Conservation (phyloP, 2,329 filamentous ascomycete genomes). For the Cladophialophora bantiana region DNA sequence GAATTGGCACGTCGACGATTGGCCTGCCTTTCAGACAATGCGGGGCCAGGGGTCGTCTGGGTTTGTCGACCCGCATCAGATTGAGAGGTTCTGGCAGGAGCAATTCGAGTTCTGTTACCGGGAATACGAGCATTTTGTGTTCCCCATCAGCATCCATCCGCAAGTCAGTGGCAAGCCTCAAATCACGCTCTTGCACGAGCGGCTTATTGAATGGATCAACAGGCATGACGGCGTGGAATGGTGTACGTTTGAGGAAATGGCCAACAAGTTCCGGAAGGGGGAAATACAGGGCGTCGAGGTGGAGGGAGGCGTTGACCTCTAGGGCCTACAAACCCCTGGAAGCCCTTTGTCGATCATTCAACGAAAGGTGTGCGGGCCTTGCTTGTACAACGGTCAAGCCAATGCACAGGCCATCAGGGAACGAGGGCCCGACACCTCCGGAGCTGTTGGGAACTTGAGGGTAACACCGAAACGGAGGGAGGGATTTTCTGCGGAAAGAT, state of each 20-base stretch:
- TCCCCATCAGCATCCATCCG: constrained; percentile 57
- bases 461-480: neutral
- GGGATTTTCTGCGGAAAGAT: constrained; percentile 7
- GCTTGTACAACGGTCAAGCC: neutral
- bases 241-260: constrained; percentile 69
- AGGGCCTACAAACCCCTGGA: neutral
- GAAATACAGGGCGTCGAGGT: constrained; percentile 48
- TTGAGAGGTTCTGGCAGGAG: constrained; percentile 56
- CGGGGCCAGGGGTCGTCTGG: constrained; percentile 40
- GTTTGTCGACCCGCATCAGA: constrained; percentile 46
- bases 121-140: constrained; percentile 56
- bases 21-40: constrained; percentile 52
- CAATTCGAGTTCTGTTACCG: constrained; percentile 56
- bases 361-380: neutral
- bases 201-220: constrained; percentile 56
- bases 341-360: constrained; percentile 1
- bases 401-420: neutral
- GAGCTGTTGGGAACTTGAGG: neutral
- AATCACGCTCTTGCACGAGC: constrained; percentile 56
- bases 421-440: neutral
- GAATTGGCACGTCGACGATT: constrained; percentile 58
- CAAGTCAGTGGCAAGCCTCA: constrained; percentile 58
- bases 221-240: constrained; percentile 54
- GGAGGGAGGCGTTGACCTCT: constrained; percentile 26
- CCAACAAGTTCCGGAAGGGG: constrained; percentile 71